A percentile compares a stretch with the other conserved stretches of the same genome.
phyloP scores from a whole-genome alignment of 164 flowering plant genomes.

The Magnolia officinalis region DNA sequence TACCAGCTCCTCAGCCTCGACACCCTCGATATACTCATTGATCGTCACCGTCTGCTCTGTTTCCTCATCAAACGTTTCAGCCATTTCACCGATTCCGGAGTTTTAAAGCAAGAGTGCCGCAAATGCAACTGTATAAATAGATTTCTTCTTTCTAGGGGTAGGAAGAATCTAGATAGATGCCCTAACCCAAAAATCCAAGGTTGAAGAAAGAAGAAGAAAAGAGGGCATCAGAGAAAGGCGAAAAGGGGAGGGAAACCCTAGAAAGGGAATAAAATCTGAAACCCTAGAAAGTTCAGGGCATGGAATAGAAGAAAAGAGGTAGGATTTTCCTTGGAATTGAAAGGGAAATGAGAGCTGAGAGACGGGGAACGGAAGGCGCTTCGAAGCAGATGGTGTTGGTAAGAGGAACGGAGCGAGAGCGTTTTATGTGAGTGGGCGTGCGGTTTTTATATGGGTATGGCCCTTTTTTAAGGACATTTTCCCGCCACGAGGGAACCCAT shows the following conservation, averaged over 20 bases:
- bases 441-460: not conserved
- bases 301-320: not conserved
- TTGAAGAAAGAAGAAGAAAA: not conserved
- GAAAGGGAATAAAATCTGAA: not conserved
- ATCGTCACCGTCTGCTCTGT: conserved; percentile 55
- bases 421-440: not conserved
- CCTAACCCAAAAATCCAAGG: not conserved
- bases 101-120: not conserved
- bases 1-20: conserved; percentile 76
- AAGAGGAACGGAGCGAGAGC: not conserved
- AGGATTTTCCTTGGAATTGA: not conserved
- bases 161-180: not conserved
- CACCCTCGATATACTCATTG: conserved; percentile 55
- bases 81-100: conserved; percentile 31
- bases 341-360: not conserved
- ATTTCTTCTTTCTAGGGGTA: not conserved
- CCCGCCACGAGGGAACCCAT: conserved; percentile 10
- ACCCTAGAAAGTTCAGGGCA: not conserved
- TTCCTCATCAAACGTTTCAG: conserved; percentile 53
- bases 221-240: not conserved
- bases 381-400: not conserved
- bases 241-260: conserved; percentile 3
- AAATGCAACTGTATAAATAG: not conserved
- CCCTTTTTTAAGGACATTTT: conserved; percentile 3
- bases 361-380: not conserved